A percentile compares a stretch with the other conserved stretches of the same genome.
These are phyloP conservation scores for Candida railenensis DNA, from an alignment of 805 yeast species.

Conservation along the genomic window DNA sequence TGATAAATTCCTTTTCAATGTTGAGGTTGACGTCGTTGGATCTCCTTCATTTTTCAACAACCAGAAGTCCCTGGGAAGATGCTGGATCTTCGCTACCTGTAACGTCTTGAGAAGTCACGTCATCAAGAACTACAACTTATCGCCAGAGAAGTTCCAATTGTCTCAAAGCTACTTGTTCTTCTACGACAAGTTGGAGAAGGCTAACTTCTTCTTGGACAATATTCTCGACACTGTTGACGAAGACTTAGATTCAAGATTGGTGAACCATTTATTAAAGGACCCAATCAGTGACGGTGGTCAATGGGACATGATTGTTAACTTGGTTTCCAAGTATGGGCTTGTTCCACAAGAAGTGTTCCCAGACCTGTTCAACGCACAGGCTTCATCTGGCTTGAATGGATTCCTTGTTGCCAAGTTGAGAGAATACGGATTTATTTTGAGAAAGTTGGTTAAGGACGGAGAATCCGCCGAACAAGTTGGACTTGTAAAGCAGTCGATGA, in stretches of 20 bases:
- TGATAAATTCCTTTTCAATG: constrained; percentile 35
- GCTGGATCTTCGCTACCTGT: constrained; percentile 87
- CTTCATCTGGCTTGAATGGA: constrained; percentile 56
- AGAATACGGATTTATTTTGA: constrained; percentile 71
- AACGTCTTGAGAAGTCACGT: constrained; percentile 67
- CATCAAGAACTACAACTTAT: constrained; percentile 58
- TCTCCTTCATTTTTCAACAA: constrained; percentile 41
- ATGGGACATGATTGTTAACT: constrained; percentile 76
- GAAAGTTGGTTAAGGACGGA: constrained; percentile 47
- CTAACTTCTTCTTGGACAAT: constrained; percentile 77
- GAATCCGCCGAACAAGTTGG: constrained; percentile 34
- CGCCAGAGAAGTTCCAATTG: constrained; percentile 56
- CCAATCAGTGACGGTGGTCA: constrained; percentile 88
- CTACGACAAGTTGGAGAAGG: constrained; percentile 83
- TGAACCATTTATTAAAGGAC: constrained; percentile 60
- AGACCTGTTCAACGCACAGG: constrained; percentile 58
- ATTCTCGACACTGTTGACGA: constrained; percentile 66
- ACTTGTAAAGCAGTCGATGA: constrained; percentile 39
- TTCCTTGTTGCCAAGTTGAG: constrained; percentile 68
- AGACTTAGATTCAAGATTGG: constrained; percentile 66
- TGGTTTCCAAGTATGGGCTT: constrained; percentile 76
- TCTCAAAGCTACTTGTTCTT: constrained; percentile 80
- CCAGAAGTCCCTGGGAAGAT: constrained; percentile 76
- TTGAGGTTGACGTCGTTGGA: constrained; percentile 34
- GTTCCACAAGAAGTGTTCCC: constrained; percentile 76